phyloP scores from a whole-genome alignment of 352 stramenopile species.

The Globisporangium paddicum region DNA sequence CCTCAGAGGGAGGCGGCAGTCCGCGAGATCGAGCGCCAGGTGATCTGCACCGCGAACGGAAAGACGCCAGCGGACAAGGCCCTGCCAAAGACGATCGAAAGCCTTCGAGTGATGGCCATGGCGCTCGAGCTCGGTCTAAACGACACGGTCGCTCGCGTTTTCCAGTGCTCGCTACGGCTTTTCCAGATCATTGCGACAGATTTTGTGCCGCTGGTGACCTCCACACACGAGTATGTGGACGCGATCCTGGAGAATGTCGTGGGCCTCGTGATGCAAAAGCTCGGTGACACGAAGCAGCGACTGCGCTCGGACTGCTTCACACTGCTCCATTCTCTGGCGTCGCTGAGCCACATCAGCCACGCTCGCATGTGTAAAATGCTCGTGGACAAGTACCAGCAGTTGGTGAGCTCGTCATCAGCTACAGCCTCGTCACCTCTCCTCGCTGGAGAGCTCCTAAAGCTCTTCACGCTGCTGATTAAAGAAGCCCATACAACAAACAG shows the following conservation, averaged over 20 bases:
- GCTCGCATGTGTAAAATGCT: conserved; percentile 62
- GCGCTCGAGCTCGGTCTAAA: conserved; percentile 67
- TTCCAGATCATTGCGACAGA: conserved; percentile 67
- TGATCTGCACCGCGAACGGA: conserved; percentile 48
- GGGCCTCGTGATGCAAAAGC: conserved; percentile 59
- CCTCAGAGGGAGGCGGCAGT: conserved; percentile 67
- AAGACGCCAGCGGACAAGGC: conserved; percentile 35
- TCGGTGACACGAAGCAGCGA: conserved; percentile 74
- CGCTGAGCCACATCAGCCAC: conserved; percentile 52
- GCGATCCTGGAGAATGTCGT: conserved; percentile 61
- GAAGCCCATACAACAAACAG: conserved; percentile 17
- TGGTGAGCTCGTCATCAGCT: conserved; percentile 22
- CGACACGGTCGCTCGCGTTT: conserved; percentile 72
- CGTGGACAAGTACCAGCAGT: conserved; percentile 45
- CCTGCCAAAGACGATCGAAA: conserved; percentile 52
- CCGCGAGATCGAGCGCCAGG: conserved; percentile 65
- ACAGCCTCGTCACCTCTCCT: conserved; percentile 46
- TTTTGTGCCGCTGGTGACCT: conserved; percentile 56
- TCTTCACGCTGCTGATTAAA: conserved; percentile 62
- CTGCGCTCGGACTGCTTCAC: conserved; percentile 70
- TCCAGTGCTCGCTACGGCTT: conserved; percentile 68
- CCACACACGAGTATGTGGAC: conserved; percentile 41
- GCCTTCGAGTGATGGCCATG: conserved; percentile 48
- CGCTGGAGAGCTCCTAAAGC: conserved; percentile 50
- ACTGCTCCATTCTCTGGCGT: conserved; percentile 56